Evolutionary conservation across 2,329 filamentous ascomycete species (phyloP).

Genomic region (Pseudogymnoascus sp.): DNA sequence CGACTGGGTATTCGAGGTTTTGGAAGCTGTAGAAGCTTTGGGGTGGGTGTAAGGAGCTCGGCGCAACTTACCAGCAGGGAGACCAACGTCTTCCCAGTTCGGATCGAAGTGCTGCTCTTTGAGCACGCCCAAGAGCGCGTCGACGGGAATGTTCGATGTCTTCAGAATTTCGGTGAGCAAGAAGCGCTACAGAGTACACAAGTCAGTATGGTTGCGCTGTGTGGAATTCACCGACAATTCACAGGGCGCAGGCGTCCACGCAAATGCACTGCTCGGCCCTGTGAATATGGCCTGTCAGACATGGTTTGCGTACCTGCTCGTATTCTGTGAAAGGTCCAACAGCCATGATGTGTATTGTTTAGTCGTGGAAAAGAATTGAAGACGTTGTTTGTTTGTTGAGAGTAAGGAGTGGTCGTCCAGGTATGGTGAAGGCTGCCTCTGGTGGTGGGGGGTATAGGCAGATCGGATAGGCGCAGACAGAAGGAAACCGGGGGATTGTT

Average conservation of each 20-base stretch:
- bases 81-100: conserved; percentile 38
- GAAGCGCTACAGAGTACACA: conserved; percentile 19
- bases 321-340: conserved; percentile 11
- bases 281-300: background rate
- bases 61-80: conserved; percentile 35
- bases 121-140: conserved; percentile 36
- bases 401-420: conserved; percentile 2
- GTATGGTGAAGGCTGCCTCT: background rate
- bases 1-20: background rate
- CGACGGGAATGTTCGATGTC: conserved; percentile 32
- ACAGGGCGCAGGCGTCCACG: background rate
- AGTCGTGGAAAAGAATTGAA: background rate
- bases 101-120: conserved; percentile 34
- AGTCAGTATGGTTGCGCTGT: background rate
- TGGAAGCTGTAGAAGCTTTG: background rate
- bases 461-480: conserved; percentile 1
- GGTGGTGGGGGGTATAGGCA: background rate
- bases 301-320: conserved; percentile 14
- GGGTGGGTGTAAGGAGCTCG: background rate
- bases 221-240: background rate
- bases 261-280: background rate
- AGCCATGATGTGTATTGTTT: conserved; percentile 8
- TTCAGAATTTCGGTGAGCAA: conserved; percentile 43
- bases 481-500: background rate
- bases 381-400: background rate